A percentile compares a stretch with the other conserved stretches of the same genome.
Evolutionary conservation across 2,329 filamentous ascomycete species (phyloP).

Genomic region (Fusarium phyllophilum): DNA sequence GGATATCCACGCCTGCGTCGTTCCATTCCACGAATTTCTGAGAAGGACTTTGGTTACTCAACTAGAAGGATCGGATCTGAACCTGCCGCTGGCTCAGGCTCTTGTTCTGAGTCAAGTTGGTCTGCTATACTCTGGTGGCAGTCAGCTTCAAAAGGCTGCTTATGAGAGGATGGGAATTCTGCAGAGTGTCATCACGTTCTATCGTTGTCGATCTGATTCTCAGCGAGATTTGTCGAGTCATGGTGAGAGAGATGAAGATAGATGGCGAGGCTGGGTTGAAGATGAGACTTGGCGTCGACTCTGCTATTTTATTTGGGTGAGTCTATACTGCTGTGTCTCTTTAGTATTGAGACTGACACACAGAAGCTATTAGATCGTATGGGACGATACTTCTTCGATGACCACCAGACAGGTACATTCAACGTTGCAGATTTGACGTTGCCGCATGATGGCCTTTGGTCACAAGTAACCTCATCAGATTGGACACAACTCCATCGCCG

Average conservation of each 20-base stretch:
- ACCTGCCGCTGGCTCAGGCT: constrained; percentile 3
- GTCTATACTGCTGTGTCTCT: fast-evolving
- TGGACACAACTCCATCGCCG: neutral
- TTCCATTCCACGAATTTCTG: constrained; percentile 40
- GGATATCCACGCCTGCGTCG: constrained; percentile 34
- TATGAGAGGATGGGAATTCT: neutral
- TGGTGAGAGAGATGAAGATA: neutral
- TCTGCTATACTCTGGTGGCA: constrained; percentile 2
- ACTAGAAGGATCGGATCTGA: neutral
- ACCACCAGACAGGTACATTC: neutral
- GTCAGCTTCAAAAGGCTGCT: neutral
- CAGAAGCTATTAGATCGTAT: constrained; percentile 11
- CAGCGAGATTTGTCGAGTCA: fast-evolving
- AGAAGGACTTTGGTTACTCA: constrained; percentile 21
- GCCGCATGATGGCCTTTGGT: constrained; percentile 25
- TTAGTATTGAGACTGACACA: fast-evolving
- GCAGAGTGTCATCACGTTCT: neutral
- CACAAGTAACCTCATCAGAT: neutral
- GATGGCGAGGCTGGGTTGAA: constrained; percentile 4
- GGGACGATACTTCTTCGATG: constrained; percentile 1
- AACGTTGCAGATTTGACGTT: neutral
- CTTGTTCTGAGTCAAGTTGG: constrained; percentile 29
- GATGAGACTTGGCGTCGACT: constrained; percentile 18
- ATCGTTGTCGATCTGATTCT: fast-evolving
- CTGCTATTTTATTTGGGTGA: neutral